These are phyloP conservation scores for Aspergillus sp. DNA, from an alignment of 2,329 filamentous ascomycete genomes.

Conservation along the genomic window DNA sequence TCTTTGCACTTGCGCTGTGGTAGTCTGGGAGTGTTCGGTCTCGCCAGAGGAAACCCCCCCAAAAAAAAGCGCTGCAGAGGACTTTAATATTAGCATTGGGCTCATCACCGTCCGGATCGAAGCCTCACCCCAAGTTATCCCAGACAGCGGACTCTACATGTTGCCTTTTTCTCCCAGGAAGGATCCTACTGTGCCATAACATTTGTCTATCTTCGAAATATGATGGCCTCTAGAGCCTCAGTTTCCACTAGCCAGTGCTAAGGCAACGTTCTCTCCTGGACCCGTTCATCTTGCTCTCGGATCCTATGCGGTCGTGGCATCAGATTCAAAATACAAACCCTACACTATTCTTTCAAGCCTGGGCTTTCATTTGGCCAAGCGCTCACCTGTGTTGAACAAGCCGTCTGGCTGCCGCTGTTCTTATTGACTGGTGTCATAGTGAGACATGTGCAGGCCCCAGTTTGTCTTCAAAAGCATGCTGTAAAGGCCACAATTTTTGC, in stretches of 20 bases:
- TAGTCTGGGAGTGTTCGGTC: conserved; percentile 3
- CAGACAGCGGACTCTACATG: not conserved
- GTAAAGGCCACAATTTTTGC: conserved; percentile 22
- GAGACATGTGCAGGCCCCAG: conserved; percentile 22
- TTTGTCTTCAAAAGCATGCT: conserved; percentile 27
- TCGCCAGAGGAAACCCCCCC: not conserved
- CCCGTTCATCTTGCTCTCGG: not conserved
- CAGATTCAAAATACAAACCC: not conserved
- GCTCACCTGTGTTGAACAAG: not conserved
- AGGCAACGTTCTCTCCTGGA: not conserved
- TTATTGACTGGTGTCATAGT: not conserved
- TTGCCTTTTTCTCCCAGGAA: not conserved
- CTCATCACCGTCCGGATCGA: not conserved
- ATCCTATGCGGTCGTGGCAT: not conserved
- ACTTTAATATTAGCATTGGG: not conserved
- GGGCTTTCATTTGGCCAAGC: not conserved
- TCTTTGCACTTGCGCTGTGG: not conserved
- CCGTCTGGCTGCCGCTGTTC: not conserved
- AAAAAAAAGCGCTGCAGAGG: not conserved
- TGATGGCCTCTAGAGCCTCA: not conserved
- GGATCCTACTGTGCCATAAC: not conserved
- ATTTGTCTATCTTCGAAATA: not conserved
- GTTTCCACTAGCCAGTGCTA: not conserved
- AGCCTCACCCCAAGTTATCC: not conserved
- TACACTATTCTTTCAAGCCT: not conserved